These are phyloP conservation scores for Myxozyma mucilagina DNA, from an alignment of 805 yeast genomes.

Conservation along the genomic window DNA sequence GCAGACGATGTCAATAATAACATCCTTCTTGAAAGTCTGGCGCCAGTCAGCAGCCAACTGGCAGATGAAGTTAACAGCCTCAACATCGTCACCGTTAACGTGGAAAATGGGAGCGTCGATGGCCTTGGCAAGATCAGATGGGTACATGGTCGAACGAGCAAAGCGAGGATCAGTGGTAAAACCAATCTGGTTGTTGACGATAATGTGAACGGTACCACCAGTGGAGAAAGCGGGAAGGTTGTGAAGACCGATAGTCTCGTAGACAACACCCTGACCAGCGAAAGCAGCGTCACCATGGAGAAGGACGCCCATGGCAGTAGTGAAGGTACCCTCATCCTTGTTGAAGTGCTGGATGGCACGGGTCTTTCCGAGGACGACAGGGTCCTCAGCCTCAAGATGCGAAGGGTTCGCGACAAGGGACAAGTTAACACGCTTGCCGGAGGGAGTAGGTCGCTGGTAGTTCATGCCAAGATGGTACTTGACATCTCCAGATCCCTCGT, in stretches of 20 bases:
- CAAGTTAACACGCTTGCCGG: conserved; percentile 93
- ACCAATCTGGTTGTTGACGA: conserved; percentile 98
- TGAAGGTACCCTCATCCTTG: conserved; percentile 75
- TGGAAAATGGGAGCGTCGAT: conserved; percentile 99
- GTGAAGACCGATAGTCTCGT: conserved; percentile 96
- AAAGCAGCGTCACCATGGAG: conserved; percentile 99
- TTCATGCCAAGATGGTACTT: conserved; percentile 99
- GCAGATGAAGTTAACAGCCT: conserved; percentile 86
- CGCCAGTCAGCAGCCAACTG: conserved; percentile 99
- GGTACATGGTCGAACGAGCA: conserved; percentile 96
- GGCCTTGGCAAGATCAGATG: conserved; percentile 95
- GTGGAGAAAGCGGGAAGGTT: conserved; percentile 92
- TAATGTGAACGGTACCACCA: conserved; percentile 97
- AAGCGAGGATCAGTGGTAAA: conserved; percentile 98
- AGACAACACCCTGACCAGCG: conserved; percentile 98
- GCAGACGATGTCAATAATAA: conserved; percentile 94
- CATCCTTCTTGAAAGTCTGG: conserved; percentile 94
- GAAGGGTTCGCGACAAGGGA: conserved; percentile 98
- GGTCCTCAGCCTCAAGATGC: conserved; percentile 98
- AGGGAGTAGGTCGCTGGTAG: conserved; percentile 97
- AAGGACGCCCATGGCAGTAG: conserved; percentile 87
- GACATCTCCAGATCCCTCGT: conserved; percentile 98
- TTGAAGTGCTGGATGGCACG: conserved; percentile 93
- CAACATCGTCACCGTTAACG: conserved; percentile 97
- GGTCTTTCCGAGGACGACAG: conserved; percentile 96